Percentiles rank a stretch among this genome's conserved stretches.
phyloP scores from a whole-genome alignment of 1,284 basidiomycete species.

The Uromyces viciae-fabae region DNA sequence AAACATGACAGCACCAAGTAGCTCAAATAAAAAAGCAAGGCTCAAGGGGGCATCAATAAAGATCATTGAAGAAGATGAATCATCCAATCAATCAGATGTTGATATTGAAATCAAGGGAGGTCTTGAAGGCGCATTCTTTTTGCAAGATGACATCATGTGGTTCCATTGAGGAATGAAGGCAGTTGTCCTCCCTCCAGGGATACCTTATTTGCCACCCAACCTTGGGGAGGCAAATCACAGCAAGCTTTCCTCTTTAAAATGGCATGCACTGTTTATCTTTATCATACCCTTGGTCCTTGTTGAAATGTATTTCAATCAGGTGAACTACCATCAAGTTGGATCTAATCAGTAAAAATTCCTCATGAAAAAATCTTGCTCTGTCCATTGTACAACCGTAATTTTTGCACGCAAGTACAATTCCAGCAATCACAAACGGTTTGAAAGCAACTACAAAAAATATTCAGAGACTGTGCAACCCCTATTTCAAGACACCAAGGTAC shows the following conservation, averaged over 20 bases:
- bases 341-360: slow-evolving; percentile 3
- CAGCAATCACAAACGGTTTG: not conserved
- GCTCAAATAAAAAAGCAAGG: not conserved
- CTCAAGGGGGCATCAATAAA: too few species aligned
- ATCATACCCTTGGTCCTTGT: slow-evolving; percentile 10
- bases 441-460: slow-evolving; percentile 1
- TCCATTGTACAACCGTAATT: not conserved
- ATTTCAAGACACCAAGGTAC: not conserved
- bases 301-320: slow-evolving; percentile 12
- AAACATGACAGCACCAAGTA: not conserved
- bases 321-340: not conserved
- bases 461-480: not conserved
- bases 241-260: slow-evolving; percentile 2
- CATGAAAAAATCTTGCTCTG: not conserved
- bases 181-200: not conserved
- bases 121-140: not conserved
- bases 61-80: too few species aligned
- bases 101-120: not conserved
- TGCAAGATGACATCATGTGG: not conserved
- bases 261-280: not conserved
- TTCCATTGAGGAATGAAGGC: not conserved
- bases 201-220: not conserved
- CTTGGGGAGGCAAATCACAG: slow-evolving; percentile 25
- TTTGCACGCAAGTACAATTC: not conserved
- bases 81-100: not conserved